Percentiles rank a stretch among this genome's conserved stretches.
phyloP scores from a whole-genome alignment of 2,329 filamentous ascomycete genomes.

The Trichoderma sp. region DNA sequence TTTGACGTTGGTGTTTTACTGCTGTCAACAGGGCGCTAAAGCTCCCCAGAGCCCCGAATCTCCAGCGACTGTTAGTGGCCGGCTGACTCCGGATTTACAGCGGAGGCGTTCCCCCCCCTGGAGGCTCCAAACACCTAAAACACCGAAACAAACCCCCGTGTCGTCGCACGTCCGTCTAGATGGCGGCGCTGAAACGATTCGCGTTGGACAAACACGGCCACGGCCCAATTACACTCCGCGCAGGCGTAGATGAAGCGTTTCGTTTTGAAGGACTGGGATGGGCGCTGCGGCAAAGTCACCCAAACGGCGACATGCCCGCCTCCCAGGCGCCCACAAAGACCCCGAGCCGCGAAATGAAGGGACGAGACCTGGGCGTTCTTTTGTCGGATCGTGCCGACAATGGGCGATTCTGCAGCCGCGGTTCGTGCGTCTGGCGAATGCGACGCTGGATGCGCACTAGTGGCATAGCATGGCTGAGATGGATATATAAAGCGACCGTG shows the following conservation, averaged over 20 bases:
- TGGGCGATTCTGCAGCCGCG: neutral
- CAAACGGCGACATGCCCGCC: neutral
- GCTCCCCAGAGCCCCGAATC: neutral
- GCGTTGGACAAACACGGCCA: constrained; percentile 6
- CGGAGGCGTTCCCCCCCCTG: neutral
- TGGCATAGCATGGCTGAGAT: neutral
- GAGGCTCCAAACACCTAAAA: constrained; percentile 6
- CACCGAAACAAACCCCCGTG: constrained; percentile 5
- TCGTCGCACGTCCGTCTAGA: constrained; percentile 17
- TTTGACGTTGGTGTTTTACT: neutral
- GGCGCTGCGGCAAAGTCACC: neutral
- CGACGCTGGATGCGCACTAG: neutral
- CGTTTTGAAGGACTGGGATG: neutral
- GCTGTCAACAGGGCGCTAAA: constrained; percentile 11
- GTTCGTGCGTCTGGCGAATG: neutral
- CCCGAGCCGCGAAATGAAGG: constrained; percentile 13
- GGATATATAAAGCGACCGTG: neutral
- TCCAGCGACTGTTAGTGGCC: constrained; percentile 1
- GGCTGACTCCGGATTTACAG: constrained; percentile 16
- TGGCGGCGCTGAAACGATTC: constrained; percentile 13
- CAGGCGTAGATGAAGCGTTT: neutral
- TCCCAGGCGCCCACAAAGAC: neutral
- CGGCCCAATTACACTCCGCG: neutral
- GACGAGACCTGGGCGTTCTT: neutral
- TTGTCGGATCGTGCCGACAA: constrained; percentile 11